Percentiles rank a stretch among this genome's conserved stretches.
These are phyloP conservation scores for Diplodia mutila DNA, from an alignment of 2,329 filamentous ascomycete genomes.

Conservation along the genomic window DNA sequence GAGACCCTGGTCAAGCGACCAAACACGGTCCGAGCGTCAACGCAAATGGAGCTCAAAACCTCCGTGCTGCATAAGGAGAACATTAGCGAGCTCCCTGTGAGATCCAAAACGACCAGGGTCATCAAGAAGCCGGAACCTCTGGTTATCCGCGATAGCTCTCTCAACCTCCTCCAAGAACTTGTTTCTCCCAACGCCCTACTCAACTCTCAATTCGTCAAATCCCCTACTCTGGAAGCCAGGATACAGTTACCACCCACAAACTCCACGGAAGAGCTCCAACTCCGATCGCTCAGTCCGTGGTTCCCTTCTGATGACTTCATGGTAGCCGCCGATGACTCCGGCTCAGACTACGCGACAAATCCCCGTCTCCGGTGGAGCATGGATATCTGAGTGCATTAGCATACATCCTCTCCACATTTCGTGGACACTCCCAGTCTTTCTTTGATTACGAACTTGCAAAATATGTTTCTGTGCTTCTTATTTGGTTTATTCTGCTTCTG, in stretches of 20 bases:
- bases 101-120: background rate
- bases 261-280: conserved; percentile 36
- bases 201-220: conserved; percentile 42
- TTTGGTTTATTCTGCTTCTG: background rate
- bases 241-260: conserved; percentile 42
- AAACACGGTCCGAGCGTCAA: conserved; percentile 30
- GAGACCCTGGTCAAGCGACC: conserved; percentile 27
- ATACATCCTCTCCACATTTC: background rate
- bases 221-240: conserved; percentile 43
- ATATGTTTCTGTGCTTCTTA: background rate
- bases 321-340: conserved; percentile 31
- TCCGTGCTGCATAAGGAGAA: conserved; percentile 25
- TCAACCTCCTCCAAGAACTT: conserved; percentile 45
- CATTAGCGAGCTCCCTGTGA: conserved; percentile 14
- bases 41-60: conserved; percentile 29
- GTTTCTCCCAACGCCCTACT: conserved; percentile 41
- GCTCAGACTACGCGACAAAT: conserved; percentile 43
- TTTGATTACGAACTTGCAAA: conserved; percentile 10
- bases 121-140: conserved; percentile 34
- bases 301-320: conserved; percentile 30
- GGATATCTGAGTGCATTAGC: conserved; percentile 41
- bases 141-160: conserved; percentile 43
- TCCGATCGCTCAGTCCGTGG: conserved; percentile 23
- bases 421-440: background rate
- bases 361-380: conserved; percentile 48